Base-by-base conservation (phyloP, 371 early-diverging fungal species). In the Coemansia sp. region DNA sequence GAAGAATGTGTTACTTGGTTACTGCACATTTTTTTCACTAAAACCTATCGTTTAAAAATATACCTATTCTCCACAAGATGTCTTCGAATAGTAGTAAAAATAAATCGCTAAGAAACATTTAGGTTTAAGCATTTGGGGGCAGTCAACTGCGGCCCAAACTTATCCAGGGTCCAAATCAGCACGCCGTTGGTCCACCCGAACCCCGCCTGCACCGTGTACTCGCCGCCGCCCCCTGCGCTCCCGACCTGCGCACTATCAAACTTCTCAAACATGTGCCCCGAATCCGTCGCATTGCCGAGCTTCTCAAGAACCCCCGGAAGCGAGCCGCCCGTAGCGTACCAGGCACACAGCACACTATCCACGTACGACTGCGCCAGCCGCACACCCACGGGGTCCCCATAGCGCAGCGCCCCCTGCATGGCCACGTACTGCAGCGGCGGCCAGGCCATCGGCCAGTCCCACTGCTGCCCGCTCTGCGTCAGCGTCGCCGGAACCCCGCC, bases 161-260 rank as follows among this genome's bases (percentile, higher is more conserved):
- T 46, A 33, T 55, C 71, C 11, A 92, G 76, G 16, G 89, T 77
- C 83, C 85, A 85, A 38, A 92, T 69, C 29, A 86, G 76, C 37
- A 91, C 83, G n/a, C 92, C 94, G 69, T 94, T 96, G 14, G 95
- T 91, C 95, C 95, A 94, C 2, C 77, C 74, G 65, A 92, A 94
- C 80, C 93, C 93, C 3, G 94, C 95, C 43, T 88, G 89, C 3
- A 70, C 76, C 11, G 88, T 90, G 1, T 83, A 83, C 64, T 87
- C 80, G 42, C 86, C 90, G 66, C 24, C 24, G 24, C 24, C 24
- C 24, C 24, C 24, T 24, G 24, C 24, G 24, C 24, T 24, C 24
- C 24, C 24, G 24, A 24, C 24, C 24, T 24, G 24, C 24, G 24
- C 24, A 24, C 24, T 24, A 24, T 24, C 24, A 24, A 24, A 24